Conservation (phyloP, 768 basidiomycete genomes). For the Mrakia gelida region DNA sequence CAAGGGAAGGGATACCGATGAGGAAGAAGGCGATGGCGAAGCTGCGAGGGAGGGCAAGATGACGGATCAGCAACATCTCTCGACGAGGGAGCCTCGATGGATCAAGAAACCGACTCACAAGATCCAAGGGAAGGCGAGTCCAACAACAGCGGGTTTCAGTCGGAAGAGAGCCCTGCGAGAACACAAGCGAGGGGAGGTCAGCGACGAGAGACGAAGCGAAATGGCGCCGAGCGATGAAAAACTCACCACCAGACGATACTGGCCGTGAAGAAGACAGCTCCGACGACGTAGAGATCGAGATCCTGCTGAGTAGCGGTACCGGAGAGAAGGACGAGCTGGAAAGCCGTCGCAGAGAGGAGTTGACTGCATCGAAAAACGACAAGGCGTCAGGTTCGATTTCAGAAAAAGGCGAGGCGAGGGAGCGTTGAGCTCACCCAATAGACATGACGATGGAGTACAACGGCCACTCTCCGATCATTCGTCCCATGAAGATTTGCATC, state of each 20-base stretch:
- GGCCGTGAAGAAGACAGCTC: constrained; percentile 77
- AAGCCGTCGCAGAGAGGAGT: constrained; percentile 73
- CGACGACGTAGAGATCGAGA: constrained; percentile 81
- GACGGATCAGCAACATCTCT: not conserved
- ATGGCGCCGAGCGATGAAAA: constrained; percentile 36
- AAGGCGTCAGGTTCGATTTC: not conserved
- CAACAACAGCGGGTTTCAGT: constrained; percentile 78
- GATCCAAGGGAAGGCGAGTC: constrained; percentile 79
- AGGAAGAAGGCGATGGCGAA: constrained; percentile 86
- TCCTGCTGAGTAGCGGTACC: constrained; percentile 78
- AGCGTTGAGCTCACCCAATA: not conserved
- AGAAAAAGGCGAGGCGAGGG: not conserved
- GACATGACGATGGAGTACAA: constrained; percentile 53
- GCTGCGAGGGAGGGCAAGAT: constrained; percentile 33
- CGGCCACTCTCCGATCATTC: constrained; percentile 80
- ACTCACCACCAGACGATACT: constrained; percentile 75
- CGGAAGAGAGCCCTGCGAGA: constrained; percentile 58
- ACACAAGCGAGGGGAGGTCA: not conserved
- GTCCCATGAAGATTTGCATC: constrained; percentile 74
- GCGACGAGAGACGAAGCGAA: not conserved
- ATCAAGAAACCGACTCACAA: constrained; percentile 45
- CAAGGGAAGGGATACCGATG: constrained; percentile 78
- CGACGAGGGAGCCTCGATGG: not conserved
- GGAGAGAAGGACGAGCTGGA: constrained; percentile 88
- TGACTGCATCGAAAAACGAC: not conserved